Conservation (phyloP, 176 grass and related monocot species). For the Oropetium thomaeum region DNA sequence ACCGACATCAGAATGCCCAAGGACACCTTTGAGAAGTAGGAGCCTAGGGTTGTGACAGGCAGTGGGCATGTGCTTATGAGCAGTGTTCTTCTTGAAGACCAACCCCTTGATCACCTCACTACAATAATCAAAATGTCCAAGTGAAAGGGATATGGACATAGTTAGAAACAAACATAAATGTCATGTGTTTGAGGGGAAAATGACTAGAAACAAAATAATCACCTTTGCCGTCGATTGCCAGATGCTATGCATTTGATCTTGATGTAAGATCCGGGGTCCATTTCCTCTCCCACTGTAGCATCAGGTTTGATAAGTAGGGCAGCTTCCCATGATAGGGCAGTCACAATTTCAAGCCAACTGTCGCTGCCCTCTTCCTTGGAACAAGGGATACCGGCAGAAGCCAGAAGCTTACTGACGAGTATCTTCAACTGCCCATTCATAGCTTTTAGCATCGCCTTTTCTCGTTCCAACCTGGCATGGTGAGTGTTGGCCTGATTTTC, state of each 20-base stretch:
- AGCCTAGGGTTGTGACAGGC: constrained; percentile 80
- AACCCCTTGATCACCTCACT: constrained; percentile 94
- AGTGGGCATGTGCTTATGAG: constrained; percentile 93
- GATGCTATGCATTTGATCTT: constrained; percentile 96
- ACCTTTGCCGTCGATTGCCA: constrained; percentile 78
- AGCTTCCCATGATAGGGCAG: constrained; percentile 86
- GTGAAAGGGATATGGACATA: constrained; percentile 16
- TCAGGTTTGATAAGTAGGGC: constrained; percentile 87
- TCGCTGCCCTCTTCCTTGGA: constrained; percentile 42
- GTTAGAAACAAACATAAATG: constrained; percentile 23
- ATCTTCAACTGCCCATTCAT: constrained; percentile 97
- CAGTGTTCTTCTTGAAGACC: constrained; percentile 93
- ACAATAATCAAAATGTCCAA: constrained; percentile 48
- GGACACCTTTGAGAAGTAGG: constrained; percentile 72
- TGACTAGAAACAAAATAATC: not conserved
- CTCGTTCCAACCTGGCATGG: constrained; percentile 53
- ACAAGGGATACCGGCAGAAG: constrained; percentile 62
- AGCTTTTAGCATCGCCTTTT: constrained; percentile 83
- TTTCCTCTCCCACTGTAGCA: constrained; percentile 80
- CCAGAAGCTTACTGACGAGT: constrained; percentile 79
- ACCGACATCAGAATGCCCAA: constrained; percentile 77
- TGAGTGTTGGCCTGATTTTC: constrained; percentile 28
- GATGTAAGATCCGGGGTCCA: constrained; percentile 94
- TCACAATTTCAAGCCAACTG: constrained; percentile 80
- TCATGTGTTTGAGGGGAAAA: not conserved